Evolutionary conservation across 345 rosid genomes (phyloP).

Genomic region (Euphorbia pulcherrima): DNA sequence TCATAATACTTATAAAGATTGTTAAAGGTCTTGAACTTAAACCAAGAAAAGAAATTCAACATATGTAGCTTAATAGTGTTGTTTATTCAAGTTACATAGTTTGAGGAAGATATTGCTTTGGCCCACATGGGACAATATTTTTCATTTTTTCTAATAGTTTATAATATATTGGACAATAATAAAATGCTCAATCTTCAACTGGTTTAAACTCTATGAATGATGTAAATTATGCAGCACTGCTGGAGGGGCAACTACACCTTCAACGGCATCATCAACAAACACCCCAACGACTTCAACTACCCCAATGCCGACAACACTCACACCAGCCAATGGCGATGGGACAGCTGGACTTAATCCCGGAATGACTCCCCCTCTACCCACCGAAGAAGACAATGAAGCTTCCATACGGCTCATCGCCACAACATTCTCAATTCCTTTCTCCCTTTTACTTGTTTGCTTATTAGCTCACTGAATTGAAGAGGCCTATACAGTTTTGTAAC

Average conservation of each 20-base stretch:
- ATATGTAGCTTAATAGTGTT: too few species aligned
- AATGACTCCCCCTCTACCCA: constrained; percentile 23
- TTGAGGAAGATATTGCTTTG: too few species aligned
- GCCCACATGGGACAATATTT: too few species aligned
- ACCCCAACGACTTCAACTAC: constrained; percentile 3
- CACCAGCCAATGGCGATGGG: constrained; percentile 21
- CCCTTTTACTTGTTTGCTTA: constrained; percentile 14
- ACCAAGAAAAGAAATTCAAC: too few species aligned
- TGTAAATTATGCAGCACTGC: constrained; percentile 37
- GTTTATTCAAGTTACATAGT: too few species aligned
- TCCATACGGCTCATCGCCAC: constrained; percentile 4
- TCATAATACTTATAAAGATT: too few species aligned
- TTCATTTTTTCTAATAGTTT: too few species aligned
- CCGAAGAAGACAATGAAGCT: constrained; percentile 28
- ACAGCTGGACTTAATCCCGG: constrained; percentile 34
- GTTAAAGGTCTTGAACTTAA: too few species aligned
- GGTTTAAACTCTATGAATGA: background rate
- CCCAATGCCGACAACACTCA: constrained; percentile 9
- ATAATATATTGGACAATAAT: too few species aligned
- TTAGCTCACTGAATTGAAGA: constrained; percentile 12
- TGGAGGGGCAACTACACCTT: constrained; percentile 25
- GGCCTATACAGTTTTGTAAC: constrained; percentile 18
- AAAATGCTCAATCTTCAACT: too few species aligned
- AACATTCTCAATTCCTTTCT: constrained; percentile 8
- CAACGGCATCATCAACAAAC: constrained; percentile 20